phyloP scores from a whole-genome alignment of 2,329 filamentous ascomycete genomes.

The Pseudocercospora eumusae region DNA sequence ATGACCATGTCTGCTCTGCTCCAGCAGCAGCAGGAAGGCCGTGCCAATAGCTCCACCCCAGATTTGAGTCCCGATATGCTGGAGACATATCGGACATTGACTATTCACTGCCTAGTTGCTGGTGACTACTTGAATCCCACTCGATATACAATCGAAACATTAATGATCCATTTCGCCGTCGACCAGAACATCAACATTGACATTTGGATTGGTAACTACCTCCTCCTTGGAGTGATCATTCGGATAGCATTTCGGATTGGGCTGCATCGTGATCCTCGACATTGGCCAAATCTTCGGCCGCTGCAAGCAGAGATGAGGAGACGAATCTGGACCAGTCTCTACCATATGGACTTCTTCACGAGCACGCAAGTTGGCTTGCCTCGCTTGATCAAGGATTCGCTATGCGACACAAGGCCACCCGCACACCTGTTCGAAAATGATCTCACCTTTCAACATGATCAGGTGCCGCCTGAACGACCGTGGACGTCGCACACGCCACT shows the following conservation, averaged over 20 bases:
- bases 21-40: conserved; percentile 10
- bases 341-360: conserved; percentile 7
- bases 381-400: conserved; percentile 9
- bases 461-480: neutral
- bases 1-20: conserved; percentile 32
- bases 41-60: neutral
- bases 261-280: conserved; percentile 12
- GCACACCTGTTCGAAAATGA: neutral
- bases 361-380: conserved; percentile 12
- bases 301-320: conserved; percentile 16
- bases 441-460: conserved; percentile 3
- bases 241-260: conserved; percentile 15
- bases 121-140: conserved; percentile 6
- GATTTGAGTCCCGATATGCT: conserved; percentile 3
- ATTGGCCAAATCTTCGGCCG: neutral
- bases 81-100: conserved; percentile 9
- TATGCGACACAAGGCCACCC: conserved; percentile 5
- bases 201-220: conserved; percentile 6
- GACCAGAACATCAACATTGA: conserved; percentile 7
- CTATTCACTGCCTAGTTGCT: conserved; percentile 6
- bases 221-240: neutral
- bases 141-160: conserved; percentile 4
- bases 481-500: conserved; percentile 1
- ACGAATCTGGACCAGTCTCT: conserved; percentile 7
- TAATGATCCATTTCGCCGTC: conserved; percentile 7